Percentiles rank a stretch among this genome's conserved stretches.
Evolutionary conservation across 1,139 yeast species (phyloP).

Genomic region (Diutina rugosa): DNA sequence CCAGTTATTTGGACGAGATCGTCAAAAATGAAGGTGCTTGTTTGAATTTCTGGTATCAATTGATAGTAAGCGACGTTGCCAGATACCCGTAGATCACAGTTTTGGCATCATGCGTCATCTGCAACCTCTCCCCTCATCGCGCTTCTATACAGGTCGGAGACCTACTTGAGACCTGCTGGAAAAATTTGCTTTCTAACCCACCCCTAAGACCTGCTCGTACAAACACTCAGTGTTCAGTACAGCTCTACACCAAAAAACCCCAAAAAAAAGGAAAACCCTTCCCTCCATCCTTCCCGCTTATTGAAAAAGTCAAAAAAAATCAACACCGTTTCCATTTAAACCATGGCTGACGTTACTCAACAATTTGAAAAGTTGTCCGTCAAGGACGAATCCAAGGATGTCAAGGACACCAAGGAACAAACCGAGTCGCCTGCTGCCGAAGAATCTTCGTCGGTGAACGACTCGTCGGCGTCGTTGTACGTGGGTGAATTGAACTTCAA

Average conservation of each 20-base stretch:
- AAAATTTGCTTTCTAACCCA: background rate
- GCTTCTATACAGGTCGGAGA: background rate
- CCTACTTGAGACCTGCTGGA: background rate
- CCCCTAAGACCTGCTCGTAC: background rate
- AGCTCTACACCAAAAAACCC: background rate
- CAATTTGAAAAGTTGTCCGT: conserved; percentile 2
- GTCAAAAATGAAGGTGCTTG: too few relatives aligned
- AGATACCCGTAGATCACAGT: background rate
- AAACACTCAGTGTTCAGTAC: background rate
- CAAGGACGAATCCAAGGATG: conserved; percentile 2
- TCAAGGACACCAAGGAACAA: background rate
- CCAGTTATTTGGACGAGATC: background rate
- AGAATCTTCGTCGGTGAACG: conserved; percentile 16
- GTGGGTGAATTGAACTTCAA: conserved; percentile 94
- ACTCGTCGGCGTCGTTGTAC: conserved; percentile 76
- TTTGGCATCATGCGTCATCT: background rate
- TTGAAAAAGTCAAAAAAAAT: background rate
- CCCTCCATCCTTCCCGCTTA: background rate
- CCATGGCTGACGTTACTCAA: conserved; percentile 2
- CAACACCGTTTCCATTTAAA: background rate
- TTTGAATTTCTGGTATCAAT: background rate
- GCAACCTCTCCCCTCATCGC: background rate
- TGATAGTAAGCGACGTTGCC: background rate
- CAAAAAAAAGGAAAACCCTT: conserved; percentile 1
- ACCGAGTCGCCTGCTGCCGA: conserved; percentile 4